Conservation (phyloP, 441 rosid genomes). For the Erodium moschatum region DNA sequence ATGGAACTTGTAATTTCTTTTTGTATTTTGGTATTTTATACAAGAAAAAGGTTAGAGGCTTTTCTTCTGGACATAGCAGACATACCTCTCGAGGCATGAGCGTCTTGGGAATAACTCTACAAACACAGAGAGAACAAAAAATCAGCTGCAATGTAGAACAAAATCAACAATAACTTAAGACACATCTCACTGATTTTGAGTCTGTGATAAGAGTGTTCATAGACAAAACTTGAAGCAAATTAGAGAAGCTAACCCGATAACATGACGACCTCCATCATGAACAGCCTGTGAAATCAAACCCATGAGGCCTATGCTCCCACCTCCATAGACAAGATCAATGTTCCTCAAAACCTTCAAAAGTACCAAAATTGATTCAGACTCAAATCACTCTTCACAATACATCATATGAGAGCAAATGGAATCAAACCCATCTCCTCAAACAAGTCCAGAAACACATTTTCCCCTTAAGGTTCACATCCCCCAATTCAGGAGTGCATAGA, state of each 20-base stretch:
- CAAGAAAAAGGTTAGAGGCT: conserved; percentile 28
- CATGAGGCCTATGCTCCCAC: conserved; percentile 96
- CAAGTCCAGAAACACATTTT: neutral
- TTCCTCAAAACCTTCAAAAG: conserved; percentile 65
- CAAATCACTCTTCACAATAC: neutral
- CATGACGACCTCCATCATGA: conserved; percentile 94
- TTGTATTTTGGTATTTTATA: neutral
- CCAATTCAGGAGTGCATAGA: neutral
- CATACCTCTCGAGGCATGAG: conserved; percentile 99
- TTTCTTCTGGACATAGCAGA: conserved; percentile 8
- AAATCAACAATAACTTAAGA: conserved; percentile 20
- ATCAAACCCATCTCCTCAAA: neutral
- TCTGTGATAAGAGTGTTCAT: no score
- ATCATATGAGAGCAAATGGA: no score
- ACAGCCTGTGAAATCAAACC: conserved; percentile 89
- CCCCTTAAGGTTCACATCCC: neutral
- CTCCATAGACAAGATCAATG: conserved; percentile 93
- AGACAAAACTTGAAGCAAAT: neutral
- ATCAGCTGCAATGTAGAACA: conserved; percentile 27
- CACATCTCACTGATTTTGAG: conserved; percentile 2
- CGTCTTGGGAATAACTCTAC: conserved; percentile 99
- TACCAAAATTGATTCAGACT: conserved; percentile 23
- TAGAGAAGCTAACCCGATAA: conserved; percentile 54
- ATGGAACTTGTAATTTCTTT: neutral
- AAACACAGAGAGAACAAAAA: conserved; percentile 59